phyloP scores from a whole-genome alignment of 371 early-diverging fungal genomes.

The Mycotypha africana region DNA sequence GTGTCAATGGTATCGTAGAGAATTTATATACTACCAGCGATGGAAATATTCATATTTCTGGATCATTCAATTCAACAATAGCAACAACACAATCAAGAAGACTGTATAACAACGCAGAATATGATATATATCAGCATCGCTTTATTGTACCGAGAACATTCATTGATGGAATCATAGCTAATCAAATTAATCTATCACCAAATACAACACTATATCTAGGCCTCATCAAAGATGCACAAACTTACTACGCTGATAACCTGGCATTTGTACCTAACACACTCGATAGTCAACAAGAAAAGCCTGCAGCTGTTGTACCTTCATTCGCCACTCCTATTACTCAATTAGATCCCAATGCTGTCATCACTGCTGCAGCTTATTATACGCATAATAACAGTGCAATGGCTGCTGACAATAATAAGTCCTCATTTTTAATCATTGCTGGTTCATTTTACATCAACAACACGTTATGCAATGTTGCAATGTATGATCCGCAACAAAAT shows the following conservation, averaged over 20 bases:
- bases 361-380: slow-evolving; percentile 34
- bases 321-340: slow-evolving; percentile 1
- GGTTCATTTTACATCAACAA: slow-evolving; percentile 24
- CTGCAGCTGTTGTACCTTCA: no score
- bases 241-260: slow-evolving; percentile 20
- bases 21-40: slow-evolving; percentile 12
- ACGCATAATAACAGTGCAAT: slow-evolving; percentile 12
- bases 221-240: slow-evolving; percentile 26
- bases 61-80: slow-evolving; percentile 13
- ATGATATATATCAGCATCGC: slow-evolving; percentile 5
- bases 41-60: slow-evolving; percentile 27
- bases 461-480: slow-evolving; percentile 13
- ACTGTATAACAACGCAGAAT: slow-evolving; percentile 18
- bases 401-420: no score
- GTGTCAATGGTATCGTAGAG: slow-evolving; percentile 24
- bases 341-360: slow-evolving; percentile 5
- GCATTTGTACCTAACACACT: background rate
- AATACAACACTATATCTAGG: slow-evolving; percentile 14
- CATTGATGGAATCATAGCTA: slow-evolving; percentile 14
- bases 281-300: background rate
- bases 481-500: slow-evolving; percentile 16
- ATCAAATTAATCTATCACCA: background rate
- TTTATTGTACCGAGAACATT: slow-evolving; percentile 19
- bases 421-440: slow-evolving; percentile 12
- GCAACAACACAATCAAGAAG: background rate